These are phyloP conservation scores for Backusella parvicylindrica DNA, from an alignment of 192 early-diverging fungal genomes.

Conservation along the genomic window DNA sequence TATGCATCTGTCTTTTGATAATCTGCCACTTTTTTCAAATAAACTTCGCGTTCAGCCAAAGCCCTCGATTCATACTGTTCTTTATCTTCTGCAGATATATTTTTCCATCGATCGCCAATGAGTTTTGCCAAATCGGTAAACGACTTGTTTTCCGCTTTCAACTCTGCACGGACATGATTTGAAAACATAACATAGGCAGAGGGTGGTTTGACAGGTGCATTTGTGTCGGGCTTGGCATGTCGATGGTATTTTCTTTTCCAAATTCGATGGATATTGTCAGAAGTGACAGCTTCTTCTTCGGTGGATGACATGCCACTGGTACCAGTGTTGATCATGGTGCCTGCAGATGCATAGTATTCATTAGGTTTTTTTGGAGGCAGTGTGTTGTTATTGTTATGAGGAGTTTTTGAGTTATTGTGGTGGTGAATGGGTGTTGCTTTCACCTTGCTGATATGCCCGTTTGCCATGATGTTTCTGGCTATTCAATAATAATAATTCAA, in stretches of 20 bases:
- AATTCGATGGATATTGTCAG: slow-evolving; percentile 9
- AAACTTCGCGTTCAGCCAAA: slow-evolving; percentile 26
- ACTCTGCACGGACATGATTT: slow-evolving; percentile 40
- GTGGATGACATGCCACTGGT: slow-evolving; percentile 31
- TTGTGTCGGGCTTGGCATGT: slow-evolving; percentile 45
- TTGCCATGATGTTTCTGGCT: neutral
- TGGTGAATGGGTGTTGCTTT: neutral
- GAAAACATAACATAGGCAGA: slow-evolving; percentile 51
- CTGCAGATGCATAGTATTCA: slow-evolving; percentile 13
- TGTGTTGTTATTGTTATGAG: neutral
- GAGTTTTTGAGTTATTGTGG: neutral
- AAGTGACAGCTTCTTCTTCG: slow-evolving; percentile 26
- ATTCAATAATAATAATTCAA: neutral
- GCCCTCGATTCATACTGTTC: slow-evolving; percentile 33
- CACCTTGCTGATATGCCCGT: neutral
- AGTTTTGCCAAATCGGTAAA: slow-evolving; percentile 46
- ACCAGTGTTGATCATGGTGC: neutral
- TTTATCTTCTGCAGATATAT: slow-evolving; percentile 25
- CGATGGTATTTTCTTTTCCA: slow-evolving; percentile 43
- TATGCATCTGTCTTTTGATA: slow-evolving; percentile 38
- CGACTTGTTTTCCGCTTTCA: slow-evolving; percentile 32
- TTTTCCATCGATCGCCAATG: slow-evolving; percentile 47
- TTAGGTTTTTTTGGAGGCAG: neutral
- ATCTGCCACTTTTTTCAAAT: slow-evolving; percentile 15
- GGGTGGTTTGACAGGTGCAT: slow-evolving; percentile 42